Evolutionary conservation across 257 asterid genomes (phyloP).

Genomic region (Hygrophila difformis): DNA sequence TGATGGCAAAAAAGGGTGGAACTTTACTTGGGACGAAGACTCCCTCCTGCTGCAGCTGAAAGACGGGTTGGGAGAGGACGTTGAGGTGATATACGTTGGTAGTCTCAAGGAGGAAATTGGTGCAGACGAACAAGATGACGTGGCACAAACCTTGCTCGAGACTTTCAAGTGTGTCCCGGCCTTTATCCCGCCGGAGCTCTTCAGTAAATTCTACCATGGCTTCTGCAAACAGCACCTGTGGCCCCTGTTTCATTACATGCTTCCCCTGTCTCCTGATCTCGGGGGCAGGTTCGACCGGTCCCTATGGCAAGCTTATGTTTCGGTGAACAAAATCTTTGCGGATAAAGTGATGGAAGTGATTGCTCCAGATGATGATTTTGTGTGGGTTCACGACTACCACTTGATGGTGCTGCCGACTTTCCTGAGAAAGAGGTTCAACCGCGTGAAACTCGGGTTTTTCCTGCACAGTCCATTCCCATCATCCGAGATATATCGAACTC

Average conservation of each 20-base stretch:
- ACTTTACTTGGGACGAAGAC: conserved; percentile 82
- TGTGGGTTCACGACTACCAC: conserved; percentile 91
- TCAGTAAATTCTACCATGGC: conserved; percentile 74
- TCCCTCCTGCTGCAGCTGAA: conserved; percentile 77
- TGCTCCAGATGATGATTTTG: conserved; percentile 75
- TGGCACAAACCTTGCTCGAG: conserved; percentile 71
- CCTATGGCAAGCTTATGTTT: conserved; percentile 81
- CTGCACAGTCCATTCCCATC: conserved; percentile 85
- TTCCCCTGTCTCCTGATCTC: conserved; percentile 82
- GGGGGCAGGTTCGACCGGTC: conserved; percentile 84
- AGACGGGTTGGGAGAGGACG: conserved; percentile 79
- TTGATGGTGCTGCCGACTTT: conserved; percentile 83
- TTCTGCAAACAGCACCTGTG: conserved; percentile 81
- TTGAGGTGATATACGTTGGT: conserved; percentile 72
- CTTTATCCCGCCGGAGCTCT: conserved; percentile 64
- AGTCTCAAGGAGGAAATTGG: conserved; percentile 66
- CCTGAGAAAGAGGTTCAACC: conserved; percentile 66
- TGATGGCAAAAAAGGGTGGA: conserved; percentile 44
- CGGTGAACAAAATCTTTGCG: conserved; percentile 79
- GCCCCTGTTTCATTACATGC: conserved; percentile 95
- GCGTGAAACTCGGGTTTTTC: conserved; percentile 83
- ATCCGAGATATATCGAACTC: conserved; percentile 78
- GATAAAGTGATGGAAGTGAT: conserved; percentile 93
- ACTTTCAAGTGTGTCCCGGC: conserved; percentile 82
- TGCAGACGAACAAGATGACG: conserved; percentile 54